A percentile compares a stretch with the other conserved stretches of the same genome.
Conservation (phyloP, 2,329 filamentous ascomycete species). For the Aspergillus ustus region DNA sequence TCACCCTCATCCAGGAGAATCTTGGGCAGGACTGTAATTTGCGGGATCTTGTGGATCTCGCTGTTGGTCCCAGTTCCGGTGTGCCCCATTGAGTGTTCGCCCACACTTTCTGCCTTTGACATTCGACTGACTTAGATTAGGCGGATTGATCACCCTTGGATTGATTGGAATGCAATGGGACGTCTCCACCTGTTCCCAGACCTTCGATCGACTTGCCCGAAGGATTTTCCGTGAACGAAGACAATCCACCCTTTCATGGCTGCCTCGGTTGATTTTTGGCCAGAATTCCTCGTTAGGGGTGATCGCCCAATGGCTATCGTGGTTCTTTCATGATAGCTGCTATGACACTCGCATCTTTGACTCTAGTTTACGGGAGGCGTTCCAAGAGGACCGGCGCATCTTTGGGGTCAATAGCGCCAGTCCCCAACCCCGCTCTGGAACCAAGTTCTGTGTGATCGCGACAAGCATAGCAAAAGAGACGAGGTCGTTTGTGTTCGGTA, state of each 20-base stretch:
- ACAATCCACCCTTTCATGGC: conserved; percentile 7
- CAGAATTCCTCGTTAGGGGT: conserved; percentile 11
- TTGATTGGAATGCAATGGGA: conserved; percentile 23
- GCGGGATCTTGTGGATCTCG: conserved; percentile 18
- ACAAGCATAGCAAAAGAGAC: conserved; percentile 27
- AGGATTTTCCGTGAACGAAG: conserved; percentile 22
- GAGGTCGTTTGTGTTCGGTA: conserved; percentile 25
- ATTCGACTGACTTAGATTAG: conserved; percentile 11
- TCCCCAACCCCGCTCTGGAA: conserved; percentile 5
- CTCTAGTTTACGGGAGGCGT: conserved; percentile 21
- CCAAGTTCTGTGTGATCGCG: conserved; percentile 24
- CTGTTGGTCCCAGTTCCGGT: conserved; percentile 23
- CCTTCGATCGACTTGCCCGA: conserved; percentile 16
- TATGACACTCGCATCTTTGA: conserved; percentile 28
- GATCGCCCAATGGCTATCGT: conserved; percentile 20
- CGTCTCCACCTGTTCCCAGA: conserved; percentile 19
- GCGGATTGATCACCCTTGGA: conserved; percentile 23
- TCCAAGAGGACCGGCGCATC: conserved; percentile 21
- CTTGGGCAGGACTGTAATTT: conserved; percentile 15
- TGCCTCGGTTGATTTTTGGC: conserved; percentile 10
- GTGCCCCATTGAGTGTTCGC: neutral
- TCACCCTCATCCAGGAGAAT: conserved; percentile 24
- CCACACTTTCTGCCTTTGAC: neutral
- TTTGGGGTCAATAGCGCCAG: conserved; percentile 18
- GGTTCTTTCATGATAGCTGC: conserved; percentile 27